Conservation (phyloP, 2,329 filamentous ascomycete genomes). For the Hypomyces perniciosus region DNA sequence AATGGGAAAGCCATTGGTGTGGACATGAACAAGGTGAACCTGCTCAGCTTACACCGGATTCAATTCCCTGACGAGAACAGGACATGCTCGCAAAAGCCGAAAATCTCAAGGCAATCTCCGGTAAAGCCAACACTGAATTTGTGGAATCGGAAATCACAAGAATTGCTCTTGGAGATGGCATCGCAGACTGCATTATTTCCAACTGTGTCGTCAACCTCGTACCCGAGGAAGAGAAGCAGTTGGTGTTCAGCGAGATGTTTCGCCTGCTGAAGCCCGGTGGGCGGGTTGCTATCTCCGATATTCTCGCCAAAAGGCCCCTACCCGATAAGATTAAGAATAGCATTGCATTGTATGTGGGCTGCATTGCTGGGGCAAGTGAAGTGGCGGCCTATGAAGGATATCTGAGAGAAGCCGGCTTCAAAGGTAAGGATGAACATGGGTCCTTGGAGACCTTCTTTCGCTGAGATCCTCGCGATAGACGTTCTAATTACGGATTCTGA, state of each 20-base stretch:
- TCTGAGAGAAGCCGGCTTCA: conserved; percentile 45
- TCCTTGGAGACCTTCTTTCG: background rate
- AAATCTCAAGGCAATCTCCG: conserved; percentile 34
- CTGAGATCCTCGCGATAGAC: background rate
- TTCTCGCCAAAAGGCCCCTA: conserved; percentile 46
- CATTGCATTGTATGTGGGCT: conserved; percentile 53
- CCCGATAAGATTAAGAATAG: conserved; percentile 41
- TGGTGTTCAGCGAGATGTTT: conserved; percentile 52
- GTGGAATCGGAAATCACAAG: conserved; percentile 45
- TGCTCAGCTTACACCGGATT: background rate
- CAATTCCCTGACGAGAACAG: conserved; percentile 23
- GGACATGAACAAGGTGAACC: conserved; percentile 51
- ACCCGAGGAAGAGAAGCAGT: conserved; percentile 43
- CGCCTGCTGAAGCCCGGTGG: conserved; percentile 53
- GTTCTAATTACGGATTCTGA: background rate
- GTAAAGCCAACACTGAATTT: conserved; percentile 43
- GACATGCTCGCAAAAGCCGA: conserved; percentile 49
- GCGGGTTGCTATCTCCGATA: conserved; percentile 54
- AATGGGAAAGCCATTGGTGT: conserved; percentile 48
- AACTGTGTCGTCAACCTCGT: conserved; percentile 61
- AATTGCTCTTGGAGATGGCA: conserved; percentile 37
- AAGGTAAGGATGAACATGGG: conserved; percentile 25
- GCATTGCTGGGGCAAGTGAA: conserved; percentile 51
- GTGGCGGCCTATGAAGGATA: conserved; percentile 47
- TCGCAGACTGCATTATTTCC: conserved; percentile 49